Evolutionary conservation across 2,329 filamentous ascomycete species (phyloP).

Genomic region (Plectosphaerella sp.): DNA sequence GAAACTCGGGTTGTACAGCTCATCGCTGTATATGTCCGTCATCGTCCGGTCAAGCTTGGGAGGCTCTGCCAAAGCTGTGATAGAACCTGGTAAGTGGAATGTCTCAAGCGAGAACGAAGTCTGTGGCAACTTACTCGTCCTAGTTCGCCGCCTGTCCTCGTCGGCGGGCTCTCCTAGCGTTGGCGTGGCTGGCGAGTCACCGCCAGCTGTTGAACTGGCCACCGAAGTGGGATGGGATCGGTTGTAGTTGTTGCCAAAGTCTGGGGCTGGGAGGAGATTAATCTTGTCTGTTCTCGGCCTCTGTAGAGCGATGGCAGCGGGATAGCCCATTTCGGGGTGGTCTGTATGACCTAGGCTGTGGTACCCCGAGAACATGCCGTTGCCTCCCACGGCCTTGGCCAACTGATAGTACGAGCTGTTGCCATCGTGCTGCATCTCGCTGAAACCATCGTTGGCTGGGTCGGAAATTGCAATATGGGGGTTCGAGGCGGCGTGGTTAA

Average conservation of each 20-base stretch:
- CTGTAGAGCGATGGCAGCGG: slow-evolving; percentile 31
- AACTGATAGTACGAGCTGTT: slow-evolving; percentile 41
- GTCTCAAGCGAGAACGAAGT: slow-evolving; percentile 5
- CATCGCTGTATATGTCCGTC: slow-evolving; percentile 80
- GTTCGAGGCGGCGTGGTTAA: slow-evolving; percentile 48
- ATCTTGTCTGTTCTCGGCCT: slow-evolving; percentile 31
- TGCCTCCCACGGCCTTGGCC: slow-evolving; percentile 33
- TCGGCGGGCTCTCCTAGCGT: slow-evolving; percentile 42
- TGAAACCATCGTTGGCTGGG: slow-evolving; percentile 38
- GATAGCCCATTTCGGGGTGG: slow-evolving; percentile 32
- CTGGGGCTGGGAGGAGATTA: slow-evolving; percentile 39
- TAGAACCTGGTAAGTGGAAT: slow-evolving; percentile 31
- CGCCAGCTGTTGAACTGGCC: slow-evolving; percentile 49
- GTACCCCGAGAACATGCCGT: slow-evolving; percentile 36
- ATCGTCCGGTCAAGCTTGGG: slow-evolving; percentile 83
- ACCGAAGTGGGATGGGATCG: slow-evolving; percentile 51
- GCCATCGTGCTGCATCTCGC: slow-evolving; percentile 35
- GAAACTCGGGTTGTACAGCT: slow-evolving; percentile 73
- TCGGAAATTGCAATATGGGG: slow-evolving; percentile 55
- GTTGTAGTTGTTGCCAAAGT: slow-evolving; percentile 33
- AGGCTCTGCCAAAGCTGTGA: slow-evolving; percentile 32
- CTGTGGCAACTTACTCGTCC: not conserved
- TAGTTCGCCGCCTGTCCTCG: slow-evolving; percentile 37
- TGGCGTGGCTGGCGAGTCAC: slow-evolving; percentile 58
- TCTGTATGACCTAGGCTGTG: slow-evolving; percentile 31